Percentiles rank a stretch among this genome's conserved stretches.
Conservation (phyloP, 2,329 filamentous ascomycete species). For the Trichophyton verrucosum region DNA sequence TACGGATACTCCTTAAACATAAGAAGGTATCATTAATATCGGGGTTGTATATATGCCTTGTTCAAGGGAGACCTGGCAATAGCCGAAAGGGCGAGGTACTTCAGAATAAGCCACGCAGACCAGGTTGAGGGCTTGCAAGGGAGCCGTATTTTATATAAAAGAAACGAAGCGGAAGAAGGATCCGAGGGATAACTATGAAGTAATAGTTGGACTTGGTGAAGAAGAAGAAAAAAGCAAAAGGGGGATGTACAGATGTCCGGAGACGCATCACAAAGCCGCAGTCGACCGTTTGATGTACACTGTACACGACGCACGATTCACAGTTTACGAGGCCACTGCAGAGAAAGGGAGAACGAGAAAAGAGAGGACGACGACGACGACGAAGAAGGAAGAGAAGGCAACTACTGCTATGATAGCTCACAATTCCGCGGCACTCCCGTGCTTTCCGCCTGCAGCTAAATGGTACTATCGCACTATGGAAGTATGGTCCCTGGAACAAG, state of each 20-base stretch:
- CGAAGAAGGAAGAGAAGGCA: background rate
- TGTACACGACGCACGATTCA: background rate
- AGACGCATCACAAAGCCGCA: background rate
- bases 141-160: background rate
- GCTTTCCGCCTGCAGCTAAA: too few species aligned
- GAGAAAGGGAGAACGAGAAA: background rate
- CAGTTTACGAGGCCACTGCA: background rate
- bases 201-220: background rate
- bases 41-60: background rate
- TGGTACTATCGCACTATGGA: too few species aligned
- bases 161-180: background rate
- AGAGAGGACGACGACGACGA: background rate
- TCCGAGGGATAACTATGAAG: background rate
- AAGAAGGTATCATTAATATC: too few species aligned
- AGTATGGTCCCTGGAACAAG: too few species aligned
- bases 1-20: too few species aligned
- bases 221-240: background rate
- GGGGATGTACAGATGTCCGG: too few species aligned
- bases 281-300: background rate
- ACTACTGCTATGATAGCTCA: background rate
- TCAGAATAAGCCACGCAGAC: too few species aligned
- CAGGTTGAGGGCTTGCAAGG: too few species aligned
- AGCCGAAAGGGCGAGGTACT: background rate
- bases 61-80: background rate
- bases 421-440: too few species aligned